phyloP scores from a whole-genome alignment of 148 eudicot species.

The Dianthus caryophyllus region DNA sequence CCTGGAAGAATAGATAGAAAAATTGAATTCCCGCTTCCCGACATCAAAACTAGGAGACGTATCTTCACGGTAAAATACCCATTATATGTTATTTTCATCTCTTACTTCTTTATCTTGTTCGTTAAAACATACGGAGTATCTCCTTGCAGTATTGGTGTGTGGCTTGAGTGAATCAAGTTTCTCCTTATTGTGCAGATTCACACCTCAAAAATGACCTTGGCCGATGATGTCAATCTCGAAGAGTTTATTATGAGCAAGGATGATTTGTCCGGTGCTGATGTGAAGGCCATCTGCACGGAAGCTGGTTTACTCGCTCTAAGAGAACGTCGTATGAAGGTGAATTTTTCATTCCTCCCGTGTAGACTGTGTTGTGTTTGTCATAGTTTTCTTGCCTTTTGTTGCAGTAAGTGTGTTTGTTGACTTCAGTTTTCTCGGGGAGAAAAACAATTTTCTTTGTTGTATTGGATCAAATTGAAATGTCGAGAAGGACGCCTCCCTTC shows the following conservation, averaged over 20 bases:
- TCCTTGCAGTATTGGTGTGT: not conserved
- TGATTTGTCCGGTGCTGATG: slow-evolving; percentile 98
- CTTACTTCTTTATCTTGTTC: not conserved
- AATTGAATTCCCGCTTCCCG: slow-evolving; percentile 96
- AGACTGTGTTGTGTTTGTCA: not conserved
- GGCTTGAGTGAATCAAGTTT: not conserved
- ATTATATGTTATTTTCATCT: not conserved
- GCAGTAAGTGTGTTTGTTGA: not conserved
- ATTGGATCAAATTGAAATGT: too few relatives aligned
- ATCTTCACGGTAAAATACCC: slow-evolving; percentile 56
- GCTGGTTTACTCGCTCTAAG: slow-evolving; percentile 93
- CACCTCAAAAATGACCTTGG: slow-evolving; percentile 89
- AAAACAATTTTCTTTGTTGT: too few relatives aligned
- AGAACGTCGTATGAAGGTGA: slow-evolving; percentile 98
- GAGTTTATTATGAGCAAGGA: slow-evolving; percentile 99
- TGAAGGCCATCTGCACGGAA: slow-evolving; percentile 97
- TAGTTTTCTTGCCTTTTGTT: not conserved
- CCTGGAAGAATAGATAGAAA: slow-evolving; percentile 96
- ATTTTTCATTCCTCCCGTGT: not conserved
- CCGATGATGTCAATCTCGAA: slow-evolving; percentile 95
- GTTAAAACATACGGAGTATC: too few relatives aligned
- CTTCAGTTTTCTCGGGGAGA: too few relatives aligned
- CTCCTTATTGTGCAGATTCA: slow-evolving; percentile 52
- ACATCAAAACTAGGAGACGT: slow-evolving; percentile 90
- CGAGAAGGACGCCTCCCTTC: too few relatives aligned